A percentile compares a stretch with the other conserved stretches of the same genome.
Evolutionary conservation across 1,284 basidiomycete genomes (phyloP).

Genomic region (Exobasidium cylindrosporum): DNA sequence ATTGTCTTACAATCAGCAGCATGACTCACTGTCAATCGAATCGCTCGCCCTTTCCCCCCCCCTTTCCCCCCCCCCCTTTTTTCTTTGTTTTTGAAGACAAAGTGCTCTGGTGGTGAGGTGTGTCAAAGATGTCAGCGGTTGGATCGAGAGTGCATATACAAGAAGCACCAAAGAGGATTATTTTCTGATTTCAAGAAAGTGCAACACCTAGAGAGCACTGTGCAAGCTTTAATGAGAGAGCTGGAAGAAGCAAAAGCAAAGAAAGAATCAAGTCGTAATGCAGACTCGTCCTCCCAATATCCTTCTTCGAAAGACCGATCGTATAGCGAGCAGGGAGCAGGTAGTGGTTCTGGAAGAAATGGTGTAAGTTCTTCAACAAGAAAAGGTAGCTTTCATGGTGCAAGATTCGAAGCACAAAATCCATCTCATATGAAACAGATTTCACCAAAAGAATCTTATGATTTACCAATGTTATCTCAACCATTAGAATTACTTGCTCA

Average conservation of each 20-base stretch:
- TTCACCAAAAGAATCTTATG: background rate
- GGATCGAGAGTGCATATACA: slow-evolving; percentile 1
- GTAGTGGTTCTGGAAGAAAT: no score
- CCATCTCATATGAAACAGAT: background rate
- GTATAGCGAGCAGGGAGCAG: background rate
- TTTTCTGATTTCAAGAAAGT: slow-evolving; percentile 3
- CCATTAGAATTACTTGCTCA: background rate
- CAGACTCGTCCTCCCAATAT: background rate
- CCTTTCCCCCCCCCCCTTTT: background rate
- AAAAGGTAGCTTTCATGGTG: background rate
- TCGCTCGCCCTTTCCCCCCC: no score
- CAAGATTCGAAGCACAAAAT: background rate
- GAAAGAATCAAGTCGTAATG: background rate
- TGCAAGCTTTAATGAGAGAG: background rate
- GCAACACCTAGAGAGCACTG: background rate
- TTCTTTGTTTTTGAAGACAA: background rate
- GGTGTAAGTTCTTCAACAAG: background rate
- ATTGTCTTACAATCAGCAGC: no score
- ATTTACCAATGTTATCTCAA: background rate
- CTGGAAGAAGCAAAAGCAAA: background rate
- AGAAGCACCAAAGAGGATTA: background rate
- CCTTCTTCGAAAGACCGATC: background rate
- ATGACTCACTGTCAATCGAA: no score
- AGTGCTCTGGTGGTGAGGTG: background rate
- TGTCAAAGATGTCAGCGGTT: slow-evolving; percentile 5